phyloP scores from a whole-genome alignment of 2,329 filamentous ascomycete species.

The Clathrospora elynae region DNA sequence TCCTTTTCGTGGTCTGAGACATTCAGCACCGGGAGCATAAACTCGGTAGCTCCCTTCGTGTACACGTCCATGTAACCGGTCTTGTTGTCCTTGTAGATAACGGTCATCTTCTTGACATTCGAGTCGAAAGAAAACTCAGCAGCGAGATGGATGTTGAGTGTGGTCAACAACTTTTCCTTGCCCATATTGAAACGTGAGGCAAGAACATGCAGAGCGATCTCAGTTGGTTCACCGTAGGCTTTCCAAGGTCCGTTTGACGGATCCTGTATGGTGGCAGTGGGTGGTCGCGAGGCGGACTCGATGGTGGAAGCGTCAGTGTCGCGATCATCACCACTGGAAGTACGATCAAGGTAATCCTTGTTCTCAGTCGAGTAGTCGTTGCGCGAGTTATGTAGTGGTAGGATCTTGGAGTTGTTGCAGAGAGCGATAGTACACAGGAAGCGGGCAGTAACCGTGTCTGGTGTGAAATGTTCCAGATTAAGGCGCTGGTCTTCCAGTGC shows the following conservation, averaged over 20 bases:
- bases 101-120: conserved; percentile 49
- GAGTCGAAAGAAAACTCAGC: conserved; percentile 50
- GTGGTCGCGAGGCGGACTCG: conserved; percentile 36
- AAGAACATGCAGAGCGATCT: conserved; percentile 49
- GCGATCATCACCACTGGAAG: conserved; percentile 34
- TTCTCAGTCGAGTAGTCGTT: conserved; percentile 58
- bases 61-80: conserved; percentile 42
- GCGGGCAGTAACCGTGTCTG: conserved; percentile 26
- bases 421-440: conserved; percentile 48
- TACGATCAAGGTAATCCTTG: conserved; percentile 51
- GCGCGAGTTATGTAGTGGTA: conserved; percentile 24
- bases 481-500: conserved; percentile 37
- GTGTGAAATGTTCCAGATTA: conserved; percentile 30
- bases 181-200: conserved; percentile 48
- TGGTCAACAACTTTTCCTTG: conserved; percentile 36
- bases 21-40: conserved; percentile 42
- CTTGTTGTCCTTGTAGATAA: conserved; percentile 44
- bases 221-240: conserved; percentile 47
- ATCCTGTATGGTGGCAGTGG: conserved; percentile 31
- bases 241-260: conserved; percentile 35
- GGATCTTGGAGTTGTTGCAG: conserved; percentile 48
- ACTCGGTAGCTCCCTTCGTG: conserved; percentile 49
- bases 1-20: conserved; percentile 38
- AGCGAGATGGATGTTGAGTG: conserved; percentile 37
- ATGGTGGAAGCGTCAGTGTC: conserved; percentile 42